phyloP scores from a whole-genome alignment of 768 basidiomycete species.

The Amylocystis lapponica region DNA sequence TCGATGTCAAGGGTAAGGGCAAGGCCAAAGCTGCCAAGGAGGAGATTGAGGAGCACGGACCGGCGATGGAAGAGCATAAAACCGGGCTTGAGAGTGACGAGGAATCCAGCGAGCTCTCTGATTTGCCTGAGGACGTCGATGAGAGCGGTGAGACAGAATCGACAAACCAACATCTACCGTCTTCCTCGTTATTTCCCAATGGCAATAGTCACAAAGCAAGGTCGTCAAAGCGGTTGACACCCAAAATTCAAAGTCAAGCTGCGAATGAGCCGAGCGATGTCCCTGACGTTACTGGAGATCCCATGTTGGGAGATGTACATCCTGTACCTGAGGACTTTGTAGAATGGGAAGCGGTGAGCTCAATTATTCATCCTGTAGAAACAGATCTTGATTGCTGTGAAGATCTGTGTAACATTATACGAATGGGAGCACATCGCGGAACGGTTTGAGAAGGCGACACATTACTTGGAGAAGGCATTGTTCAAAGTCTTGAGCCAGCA shows the following conservation, averaged over 20 bases:
- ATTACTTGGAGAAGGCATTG: conserved; percentile 78
- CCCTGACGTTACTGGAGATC: neutral
- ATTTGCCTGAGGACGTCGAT: conserved; percentile 46
- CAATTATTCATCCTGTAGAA: neutral
- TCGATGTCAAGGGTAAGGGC: conserved; percentile 11
- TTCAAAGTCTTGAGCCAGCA: conserved; percentile 59
- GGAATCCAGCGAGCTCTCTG: conserved; percentile 70
- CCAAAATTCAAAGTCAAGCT: neutral
- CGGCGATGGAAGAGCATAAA: conserved; percentile 14
- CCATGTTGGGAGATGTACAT: too few relatives aligned
- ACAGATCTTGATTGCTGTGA: neutral
- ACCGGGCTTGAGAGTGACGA: conserved; percentile 63
- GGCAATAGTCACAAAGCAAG: neutral
- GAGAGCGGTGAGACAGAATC: conserved; percentile 10
- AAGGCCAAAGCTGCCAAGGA: conserved; percentile 14
- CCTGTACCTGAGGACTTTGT: conserved; percentile 49
- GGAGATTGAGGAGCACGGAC: conserved; percentile 13
- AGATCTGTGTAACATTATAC: conserved; percentile 78
- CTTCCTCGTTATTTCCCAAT: too few relatives aligned
- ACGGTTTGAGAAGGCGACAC: conserved; percentile 67
- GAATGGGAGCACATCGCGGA: conserved; percentile 85
- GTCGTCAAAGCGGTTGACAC: neutral
- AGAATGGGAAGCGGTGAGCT: conserved; percentile 88
- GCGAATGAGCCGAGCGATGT: neutral
- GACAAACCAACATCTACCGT: too few relatives aligned